Evolutionary conservation across 768 basidiomycete genomes (phyloP).

Genomic region (Russula vinacea): DNA sequence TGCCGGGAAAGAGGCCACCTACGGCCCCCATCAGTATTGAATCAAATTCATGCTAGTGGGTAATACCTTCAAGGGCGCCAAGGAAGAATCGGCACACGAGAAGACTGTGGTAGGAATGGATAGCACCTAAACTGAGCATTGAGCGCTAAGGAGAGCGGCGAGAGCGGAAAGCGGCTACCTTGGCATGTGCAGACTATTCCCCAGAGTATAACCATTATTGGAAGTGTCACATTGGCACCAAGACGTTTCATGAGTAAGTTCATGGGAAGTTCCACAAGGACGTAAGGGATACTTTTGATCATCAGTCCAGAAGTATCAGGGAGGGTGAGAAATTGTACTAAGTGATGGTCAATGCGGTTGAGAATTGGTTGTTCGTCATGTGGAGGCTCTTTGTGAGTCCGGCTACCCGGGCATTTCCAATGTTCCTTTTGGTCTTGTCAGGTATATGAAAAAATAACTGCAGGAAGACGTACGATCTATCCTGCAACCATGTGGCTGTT

Average conservation of each 20-base stretch:
- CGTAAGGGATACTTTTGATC: constrained; percentile 32
- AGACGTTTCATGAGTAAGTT: constrained; percentile 39
- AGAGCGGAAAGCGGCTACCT: constrained; percentile 39
- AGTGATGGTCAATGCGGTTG: constrained; percentile 26
- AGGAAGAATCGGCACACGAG: constrained; percentile 47
- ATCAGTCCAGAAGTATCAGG: constrained; percentile 25
- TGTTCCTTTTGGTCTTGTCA: constrained; percentile 25
- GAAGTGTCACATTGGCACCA: constrained; percentile 59
- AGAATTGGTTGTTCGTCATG: constrained; percentile 36
- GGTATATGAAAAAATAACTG: neutral
- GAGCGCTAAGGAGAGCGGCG: neutral
- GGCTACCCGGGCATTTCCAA: constrained; percentile 37
- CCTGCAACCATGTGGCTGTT: constrained; percentile 3
- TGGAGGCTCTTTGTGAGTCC: constrained; percentile 36
- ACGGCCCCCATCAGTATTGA: neutral
- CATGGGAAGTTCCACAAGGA: constrained; percentile 32
- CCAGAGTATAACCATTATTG: constrained; percentile 62
- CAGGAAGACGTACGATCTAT: constrained; percentile 25
- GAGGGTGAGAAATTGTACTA: constrained; percentile 12
- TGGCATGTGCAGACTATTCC: constrained; percentile 64
- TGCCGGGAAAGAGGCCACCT: constrained; percentile 47
- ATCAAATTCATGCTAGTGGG: neutral
- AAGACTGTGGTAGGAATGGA: constrained; percentile 51
- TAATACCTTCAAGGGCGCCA: constrained; percentile 57
- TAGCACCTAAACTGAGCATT: constrained; percentile 40